Base-by-base conservation (phyloP, 2,329 filamentous ascomycete species). In the Aspergillus sp. region DNA sequence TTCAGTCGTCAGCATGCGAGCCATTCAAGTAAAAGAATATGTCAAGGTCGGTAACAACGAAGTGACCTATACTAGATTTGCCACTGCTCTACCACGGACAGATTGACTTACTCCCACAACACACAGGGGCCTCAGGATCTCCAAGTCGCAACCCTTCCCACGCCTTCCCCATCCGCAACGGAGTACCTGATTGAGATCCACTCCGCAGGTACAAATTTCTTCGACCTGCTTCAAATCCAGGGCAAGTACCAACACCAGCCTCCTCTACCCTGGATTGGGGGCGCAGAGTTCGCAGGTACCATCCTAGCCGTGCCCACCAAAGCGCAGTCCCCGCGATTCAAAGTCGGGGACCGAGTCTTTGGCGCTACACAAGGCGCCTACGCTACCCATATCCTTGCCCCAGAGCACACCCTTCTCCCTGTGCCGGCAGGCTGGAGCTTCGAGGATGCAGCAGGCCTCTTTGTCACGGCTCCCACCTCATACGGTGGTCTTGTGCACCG, bases 161-260 rank as follows among this genome's bases (percentile, higher is more conserved):
- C 92, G 57, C 93, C 92, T 0, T 79, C 80, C 1, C 91, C 92
- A 1, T 82, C 83, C 8, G 77, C 86, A 32, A 81, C 90, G 71
- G 87, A 96, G 79, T 98, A 97, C 75, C 83, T 96, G 64, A 90
- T 98, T 73, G 85, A 88, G 71, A 90, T 98, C 70, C 90, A 92
- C 77, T 91, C 94, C 50, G 85, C 90, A 0, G 94, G 92, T 19
- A 91, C 91, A 70, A 98, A 98, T 80, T 98, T 98, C 84, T 98
- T 97, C 81, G 94, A 98, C 75, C 90, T 96, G 60, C 86, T 98
- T 57, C 94, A 98, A 74, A 92, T 97, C 72, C 89, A 92, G 72
- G 94, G 94, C 59, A 96, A 96, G 85, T 98, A 98, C 79, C 94
- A 98, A 74, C 85, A 91, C 73, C 93, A 97, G 70, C 92, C 92